Base-by-base conservation (phyloP, 2,329 filamentous ascomycete genomes). In the Fusarium musae region DNA sequence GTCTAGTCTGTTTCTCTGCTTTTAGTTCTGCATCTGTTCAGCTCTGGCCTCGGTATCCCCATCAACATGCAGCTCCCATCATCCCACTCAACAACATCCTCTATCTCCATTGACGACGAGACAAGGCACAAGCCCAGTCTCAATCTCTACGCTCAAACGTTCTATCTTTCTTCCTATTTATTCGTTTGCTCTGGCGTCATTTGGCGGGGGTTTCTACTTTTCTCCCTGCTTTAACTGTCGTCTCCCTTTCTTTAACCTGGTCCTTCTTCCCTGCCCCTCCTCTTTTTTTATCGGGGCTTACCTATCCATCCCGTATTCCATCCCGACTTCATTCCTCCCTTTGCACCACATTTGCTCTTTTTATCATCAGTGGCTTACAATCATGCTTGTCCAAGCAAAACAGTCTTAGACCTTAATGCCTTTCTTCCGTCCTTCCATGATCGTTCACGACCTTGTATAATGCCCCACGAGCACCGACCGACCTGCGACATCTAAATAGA, bases 401-500 rank as follows among this genome's bases (percentile, higher is more conserved):
- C 68, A 75, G 70, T 73, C 68, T 72, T 77, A 75, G 74, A 75
- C 69, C 63, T 78, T 78, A 77, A 78, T 78, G 65, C 75, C 64
- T 76, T 78, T 73, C 64, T 74, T 63, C 64, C 73, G 63, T 69
- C 64, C 57, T 78, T 63, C 66, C 46, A 77, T 68, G 74, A 78
- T 78, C 66, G 52, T 67, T 76, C 63, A 78, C 76, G 75, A 76
- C 73, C 60, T 72, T 72, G 70, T 68, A 77, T 78, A 78, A 78
- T 78, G 76, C 72, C 53, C 67, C 56, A 77, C 75, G 72, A 76
- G 63, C 58, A 69, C 61, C 75, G 50, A 76, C 53, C 74, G 54
- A 77, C 58, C 74, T 69, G 70, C 66, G 49, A 73, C 34, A 70
- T 75, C 58, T 72, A 69, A 70, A 70, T 75, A 74, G 72, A 74